phyloP scores from a whole-genome alignment of 768 basidiomycete species.

The Hericium rajendrae region DNA sequence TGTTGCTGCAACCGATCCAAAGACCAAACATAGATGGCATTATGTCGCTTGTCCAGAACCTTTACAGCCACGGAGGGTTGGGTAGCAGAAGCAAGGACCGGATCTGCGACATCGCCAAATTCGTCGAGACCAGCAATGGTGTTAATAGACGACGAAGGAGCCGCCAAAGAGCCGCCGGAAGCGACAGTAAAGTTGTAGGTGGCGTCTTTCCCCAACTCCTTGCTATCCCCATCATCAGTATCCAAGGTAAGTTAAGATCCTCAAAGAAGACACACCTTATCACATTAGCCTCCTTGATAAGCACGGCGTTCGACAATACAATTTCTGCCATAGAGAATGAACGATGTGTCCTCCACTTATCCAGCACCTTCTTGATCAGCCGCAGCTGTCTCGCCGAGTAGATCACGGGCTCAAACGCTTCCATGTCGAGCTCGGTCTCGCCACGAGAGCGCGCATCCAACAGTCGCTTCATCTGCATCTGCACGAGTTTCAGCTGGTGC shows the following conservation, averaged over 20 bases:
- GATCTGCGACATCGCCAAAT: constrained; percentile 89
- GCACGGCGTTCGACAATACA: constrained; percentile 73
- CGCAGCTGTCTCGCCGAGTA: constrained; percentile 77
- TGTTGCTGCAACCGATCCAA: constrained; percentile 82
- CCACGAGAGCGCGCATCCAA: constrained; percentile 70
- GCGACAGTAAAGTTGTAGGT: constrained; percentile 89
- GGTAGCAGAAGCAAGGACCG: constrained; percentile 56
- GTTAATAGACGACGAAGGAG: constrained; percentile 76
- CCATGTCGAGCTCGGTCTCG: constrained; percentile 54
- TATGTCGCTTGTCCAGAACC: constrained; percentile 80
- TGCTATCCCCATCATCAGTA: constrained; percentile 35
- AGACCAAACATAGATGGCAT: constrained; percentile 88
- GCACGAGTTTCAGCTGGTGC: constrained; percentile 73
- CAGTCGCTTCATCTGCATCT: constrained; percentile 72
- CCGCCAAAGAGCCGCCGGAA: constrained; percentile 70
- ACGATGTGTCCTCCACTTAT: constrained; percentile 77
- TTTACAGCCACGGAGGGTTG: constrained; percentile 86
- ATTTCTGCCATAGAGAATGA: constrained; percentile 90
- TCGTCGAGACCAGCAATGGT: constrained; percentile 81
- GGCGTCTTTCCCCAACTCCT: constrained; percentile 79
- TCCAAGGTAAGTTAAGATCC: constrained; percentile 6
- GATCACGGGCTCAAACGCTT: constrained; percentile 68
- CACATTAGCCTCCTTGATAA: constrained; percentile 91
- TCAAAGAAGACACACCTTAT: constrained; percentile 49
- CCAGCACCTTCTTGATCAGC: constrained; percentile 73